phyloP scores from a whole-genome alignment of 306 rosid genomes.

The Prunus salicina region DNA sequence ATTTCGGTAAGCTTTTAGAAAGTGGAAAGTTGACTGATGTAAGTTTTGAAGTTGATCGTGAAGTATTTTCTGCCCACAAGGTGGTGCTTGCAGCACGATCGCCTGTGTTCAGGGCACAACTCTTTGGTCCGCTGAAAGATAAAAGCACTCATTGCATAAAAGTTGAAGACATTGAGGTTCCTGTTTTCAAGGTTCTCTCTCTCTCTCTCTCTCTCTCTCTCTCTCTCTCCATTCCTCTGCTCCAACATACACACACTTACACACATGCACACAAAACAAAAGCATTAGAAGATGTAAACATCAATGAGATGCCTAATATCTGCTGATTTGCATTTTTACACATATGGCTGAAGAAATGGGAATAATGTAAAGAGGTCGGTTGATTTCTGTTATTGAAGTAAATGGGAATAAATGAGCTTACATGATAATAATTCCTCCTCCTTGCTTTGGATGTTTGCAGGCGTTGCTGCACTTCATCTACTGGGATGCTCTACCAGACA shows the following conservation, averaged over 20 bases:
- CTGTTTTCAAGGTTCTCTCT: slow-evolving; percentile 51
- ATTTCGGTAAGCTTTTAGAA: slow-evolving; percentile 56
- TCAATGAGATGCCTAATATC: background rate
- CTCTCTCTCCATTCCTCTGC: background rate
- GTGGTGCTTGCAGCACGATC: slow-evolving; percentile 64
- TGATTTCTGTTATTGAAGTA: slow-evolving; percentile 5
- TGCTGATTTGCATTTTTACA: background rate
- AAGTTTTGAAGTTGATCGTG: slow-evolving; percentile 54
- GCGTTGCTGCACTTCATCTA: slow-evolving; percentile 66
- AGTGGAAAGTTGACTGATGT: slow-evolving; percentile 55
- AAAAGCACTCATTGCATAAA: slow-evolving; percentile 40
- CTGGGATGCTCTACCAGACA: slow-evolving; percentile 61
- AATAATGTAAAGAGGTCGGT: background rate
- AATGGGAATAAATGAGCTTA: background rate
- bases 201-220: slow-evolving; percentile 4
- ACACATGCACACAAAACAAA: background rate
- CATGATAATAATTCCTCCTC: background rate
- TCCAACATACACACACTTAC: background rate
- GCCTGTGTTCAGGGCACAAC: slow-evolving; percentile 61
- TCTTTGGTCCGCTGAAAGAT: slow-evolving; percentile 65
- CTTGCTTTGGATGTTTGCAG: slow-evolving; percentile 33
- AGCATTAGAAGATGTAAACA: background rate
- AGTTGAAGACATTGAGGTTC: slow-evolving; percentile 56
- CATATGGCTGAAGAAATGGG: background rate
- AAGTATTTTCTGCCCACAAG: slow-evolving; percentile 56